A percentile compares a stretch with the other conserved stretches of the same genome.
Evolutionary conservation across 176 grass and related monocot species (phyloP).

Genomic region (Hyparrhenia diplandra): DNA sequence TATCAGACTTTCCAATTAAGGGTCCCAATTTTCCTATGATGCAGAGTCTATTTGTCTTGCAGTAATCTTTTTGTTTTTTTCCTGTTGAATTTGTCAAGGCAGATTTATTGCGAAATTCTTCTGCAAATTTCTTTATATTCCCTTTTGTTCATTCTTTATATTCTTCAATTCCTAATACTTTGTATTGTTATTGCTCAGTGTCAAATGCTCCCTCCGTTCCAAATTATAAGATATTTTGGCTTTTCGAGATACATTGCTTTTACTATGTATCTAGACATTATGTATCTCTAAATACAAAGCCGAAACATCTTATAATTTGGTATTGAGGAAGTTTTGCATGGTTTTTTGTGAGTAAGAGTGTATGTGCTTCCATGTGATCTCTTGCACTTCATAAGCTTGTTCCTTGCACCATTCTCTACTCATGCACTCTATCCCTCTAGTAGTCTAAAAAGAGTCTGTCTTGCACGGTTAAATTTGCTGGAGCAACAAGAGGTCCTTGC

Average conservation of each 20-base stretch:
- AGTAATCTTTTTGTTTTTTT: background rate
- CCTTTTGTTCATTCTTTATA: background rate
- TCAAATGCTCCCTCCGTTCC: background rate
- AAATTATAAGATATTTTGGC: too few species aligned
- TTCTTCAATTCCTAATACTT: background rate
- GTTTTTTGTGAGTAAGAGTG: background rate
- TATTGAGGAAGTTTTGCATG: background rate
- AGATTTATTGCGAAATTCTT: background rate
- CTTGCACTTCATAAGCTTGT: constrained; percentile 9
- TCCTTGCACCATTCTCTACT: background rate
- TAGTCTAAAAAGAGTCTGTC: background rate
- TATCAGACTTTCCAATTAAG: background rate
- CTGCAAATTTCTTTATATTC: background rate
- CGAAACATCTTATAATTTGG: too few species aligned
- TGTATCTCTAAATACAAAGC: too few species aligned
- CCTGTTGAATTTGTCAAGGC: background rate
- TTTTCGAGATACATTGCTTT: too few species aligned
- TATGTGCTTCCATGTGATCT: constrained; percentile 5
- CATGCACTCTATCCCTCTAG: constrained; percentile 5
- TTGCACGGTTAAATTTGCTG: constrained; percentile 12
- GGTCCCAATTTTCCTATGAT: background rate
- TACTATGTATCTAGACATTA: too few species aligned
- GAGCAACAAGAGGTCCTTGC: background rate
- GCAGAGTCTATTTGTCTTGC: background rate
- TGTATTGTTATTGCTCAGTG: background rate